Percentiles rank a stretch among this genome's conserved stretches.
Conservation (phyloP, 2,329 filamentous ascomycete species). For the Aspergillus sp. region DNA sequence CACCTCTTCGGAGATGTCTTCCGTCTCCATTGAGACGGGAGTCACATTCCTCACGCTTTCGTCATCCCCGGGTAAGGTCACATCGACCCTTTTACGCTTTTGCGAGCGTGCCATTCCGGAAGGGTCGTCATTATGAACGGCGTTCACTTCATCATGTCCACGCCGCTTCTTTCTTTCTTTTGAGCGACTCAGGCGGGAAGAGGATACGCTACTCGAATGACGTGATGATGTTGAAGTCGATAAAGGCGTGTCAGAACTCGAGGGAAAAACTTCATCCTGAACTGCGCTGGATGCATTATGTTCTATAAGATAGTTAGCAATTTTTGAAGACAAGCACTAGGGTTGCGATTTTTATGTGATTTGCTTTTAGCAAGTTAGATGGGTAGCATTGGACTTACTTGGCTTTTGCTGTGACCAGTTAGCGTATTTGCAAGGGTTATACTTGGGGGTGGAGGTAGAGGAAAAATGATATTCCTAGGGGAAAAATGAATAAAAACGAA, state of each 20-base stretch:
- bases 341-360: not conserved
- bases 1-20: slow-evolving; percentile 49
- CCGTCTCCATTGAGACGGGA: slow-evolving; percentile 34
- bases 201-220: not conserved
- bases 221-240: not conserved
- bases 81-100: slow-evolving; percentile 26
- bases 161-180: slow-evolving; percentile 21
- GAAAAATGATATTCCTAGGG: too few relatives aligned
- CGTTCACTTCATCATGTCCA: slow-evolving; percentile 10
- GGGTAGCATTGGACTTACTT: not conserved
- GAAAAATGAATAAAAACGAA: not conserved
- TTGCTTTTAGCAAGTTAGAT: not conserved
- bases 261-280: not conserved
- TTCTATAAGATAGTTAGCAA: slow-evolving; percentile 5
- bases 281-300: not conserved
- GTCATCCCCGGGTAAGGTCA: slow-evolving; percentile 18
- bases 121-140: not conserved
- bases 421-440: not conserved
- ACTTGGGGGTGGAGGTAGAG: not conserved
- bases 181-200: not conserved
- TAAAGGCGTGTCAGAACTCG: not conserved
- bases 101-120: slow-evolving; percentile 5
- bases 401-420: not conserved
- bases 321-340: not conserved
- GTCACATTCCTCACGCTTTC: slow-evolving; percentile 25